phyloP scores from a whole-genome alignment of 1,284 basidiomycete genomes.

The Tylopilus sp. region DNA sequence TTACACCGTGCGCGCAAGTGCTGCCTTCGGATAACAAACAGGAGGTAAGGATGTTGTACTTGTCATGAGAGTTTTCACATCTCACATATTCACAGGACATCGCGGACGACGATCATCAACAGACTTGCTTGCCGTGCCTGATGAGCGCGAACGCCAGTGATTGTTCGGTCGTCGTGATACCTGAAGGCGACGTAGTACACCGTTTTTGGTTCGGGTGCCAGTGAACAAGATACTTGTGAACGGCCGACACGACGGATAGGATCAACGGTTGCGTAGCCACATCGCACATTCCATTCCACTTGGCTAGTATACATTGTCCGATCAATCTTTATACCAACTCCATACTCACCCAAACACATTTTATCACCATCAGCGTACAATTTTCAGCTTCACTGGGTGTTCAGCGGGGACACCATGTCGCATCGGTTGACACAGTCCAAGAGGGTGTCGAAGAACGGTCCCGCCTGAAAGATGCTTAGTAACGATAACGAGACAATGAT shows the following conservation, averaged over 20 bases:
- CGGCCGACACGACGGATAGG: constrained; percentile 46
- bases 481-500: no score
- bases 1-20: constrained; percentile 56
- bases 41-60: constrained; percentile 14
- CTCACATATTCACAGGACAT: constrained; percentile 20
- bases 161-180: constrained; percentile 77
- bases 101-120: constrained; percentile 1
- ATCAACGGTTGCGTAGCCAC: not conserved
- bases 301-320: not conserved
- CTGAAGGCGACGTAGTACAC: constrained; percentile 61
- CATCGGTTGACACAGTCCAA: no score
- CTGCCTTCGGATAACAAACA: constrained; percentile 8
- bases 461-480: no score
- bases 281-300: no score
- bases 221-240: constrained; percentile 87
- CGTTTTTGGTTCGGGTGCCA: constrained; percentile 52
- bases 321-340: not conserved
- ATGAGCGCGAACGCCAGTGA: constrained; percentile 45
- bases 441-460: no score
- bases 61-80: not conserved
- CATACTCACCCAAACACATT: no score
- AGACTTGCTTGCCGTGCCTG: not conserved
- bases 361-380: no score
- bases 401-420: no score
- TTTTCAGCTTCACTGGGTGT: no score